Evolutionary conservation across 1,284 basidiomycete genomes (phyloP).

Genomic region (Microbotryum saponariae): DNA sequence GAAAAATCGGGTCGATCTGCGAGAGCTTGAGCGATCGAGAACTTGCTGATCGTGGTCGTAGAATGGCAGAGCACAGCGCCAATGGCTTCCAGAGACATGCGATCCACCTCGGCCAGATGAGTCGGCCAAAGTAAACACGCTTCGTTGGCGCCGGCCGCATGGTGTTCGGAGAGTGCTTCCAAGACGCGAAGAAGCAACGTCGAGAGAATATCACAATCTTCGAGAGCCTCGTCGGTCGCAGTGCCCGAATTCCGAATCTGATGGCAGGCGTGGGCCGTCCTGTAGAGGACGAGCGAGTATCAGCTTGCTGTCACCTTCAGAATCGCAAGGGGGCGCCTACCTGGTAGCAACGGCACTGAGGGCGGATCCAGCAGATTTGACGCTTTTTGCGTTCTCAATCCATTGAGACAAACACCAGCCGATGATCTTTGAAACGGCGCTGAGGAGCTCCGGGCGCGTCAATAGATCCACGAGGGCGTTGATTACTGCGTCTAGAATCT

Average conservation of each 20-base stretch:
- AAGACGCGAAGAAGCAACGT: neutral
- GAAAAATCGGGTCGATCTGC: slow-evolving; percentile 1
- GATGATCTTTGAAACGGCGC: slow-evolving; percentile 58
- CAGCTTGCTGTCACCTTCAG: slow-evolving; percentile 10
- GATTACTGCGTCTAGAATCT: slow-evolving; percentile 49
- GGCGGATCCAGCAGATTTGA: no score
- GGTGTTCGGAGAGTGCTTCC: slow-evolving; percentile 5
- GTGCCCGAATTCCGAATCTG: neutral
- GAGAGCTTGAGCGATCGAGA: slow-evolving; percentile 12
- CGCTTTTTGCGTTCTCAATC: slow-evolving; percentile 9
- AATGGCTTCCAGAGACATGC: neutral
- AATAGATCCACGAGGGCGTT: slow-evolving; percentile 61
- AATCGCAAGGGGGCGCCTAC: no score
- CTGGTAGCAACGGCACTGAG: no score
- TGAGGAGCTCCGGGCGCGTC: slow-evolving; percentile 58
- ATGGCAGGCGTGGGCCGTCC: slow-evolving; percentile 55
- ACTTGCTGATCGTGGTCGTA: slow-evolving; percentile 17
- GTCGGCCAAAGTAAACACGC: slow-evolving; percentile 14
- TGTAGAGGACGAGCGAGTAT: slow-evolving; percentile 49
- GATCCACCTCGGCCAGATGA: neutral
- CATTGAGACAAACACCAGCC: slow-evolving; percentile 20
- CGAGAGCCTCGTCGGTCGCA: neutral
- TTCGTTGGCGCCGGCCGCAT: slow-evolving; percentile 4
- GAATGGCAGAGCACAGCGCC: slow-evolving; percentile 11
- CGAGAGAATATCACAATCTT: neutral